Conservation (phyloP, 1,139 yeast species). For the Torulaspora pretoriensis region DNA sequence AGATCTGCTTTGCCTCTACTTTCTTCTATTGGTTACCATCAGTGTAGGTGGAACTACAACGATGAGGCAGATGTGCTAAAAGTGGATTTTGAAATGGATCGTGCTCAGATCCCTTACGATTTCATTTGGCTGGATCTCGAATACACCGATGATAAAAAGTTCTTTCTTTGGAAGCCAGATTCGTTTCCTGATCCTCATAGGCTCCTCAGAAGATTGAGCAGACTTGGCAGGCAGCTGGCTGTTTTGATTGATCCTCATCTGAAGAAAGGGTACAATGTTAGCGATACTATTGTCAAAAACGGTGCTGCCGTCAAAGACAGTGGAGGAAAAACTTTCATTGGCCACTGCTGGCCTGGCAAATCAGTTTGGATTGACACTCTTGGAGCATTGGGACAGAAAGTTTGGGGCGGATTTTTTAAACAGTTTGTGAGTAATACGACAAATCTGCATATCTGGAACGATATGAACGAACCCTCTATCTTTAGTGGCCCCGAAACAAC, state of each 20-base stretch:
- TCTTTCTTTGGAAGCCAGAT: conserved; percentile 83
- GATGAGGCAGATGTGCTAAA: conserved; percentile 73
- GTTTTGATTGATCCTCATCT: conserved; percentile 90
- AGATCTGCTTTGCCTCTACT: conserved; percentile 68
- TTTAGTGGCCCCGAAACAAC: conserved; percentile 94
- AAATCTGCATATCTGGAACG: conserved; percentile 89
- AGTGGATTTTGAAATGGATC: conserved; percentile 67
- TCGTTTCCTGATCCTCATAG: conserved; percentile 69
- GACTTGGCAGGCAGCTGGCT: conserved; percentile 75
- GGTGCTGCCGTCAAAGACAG: conserved; percentile 43
- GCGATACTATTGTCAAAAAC: conserved; percentile 46
- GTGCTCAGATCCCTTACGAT: conserved; percentile 76
- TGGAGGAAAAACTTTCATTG: conserved; percentile 55
- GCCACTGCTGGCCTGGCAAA: conserved; percentile 99
- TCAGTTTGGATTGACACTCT: conserved; percentile 89
- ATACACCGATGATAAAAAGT: conserved; percentile 78
- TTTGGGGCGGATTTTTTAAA: conserved; percentile 54
- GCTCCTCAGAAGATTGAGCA: conserved; percentile 61
- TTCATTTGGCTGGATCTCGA: conserved; percentile 95
- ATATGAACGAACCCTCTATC: conserved; percentile 96
- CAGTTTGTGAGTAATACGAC: conserved; percentile 50
- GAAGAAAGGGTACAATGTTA: conserved; percentile 63
- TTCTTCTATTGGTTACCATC: conserved; percentile 86
- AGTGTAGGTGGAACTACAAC: conserved; percentile 96
- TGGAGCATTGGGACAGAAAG: conserved; percentile 54